A percentile compares a stretch with the other conserved stretches of the same genome.
Evolutionary conservation across 2,329 filamentous ascomycete genomes (phyloP).

Genomic region (Paracorniculantispora psalliotae): DNA sequence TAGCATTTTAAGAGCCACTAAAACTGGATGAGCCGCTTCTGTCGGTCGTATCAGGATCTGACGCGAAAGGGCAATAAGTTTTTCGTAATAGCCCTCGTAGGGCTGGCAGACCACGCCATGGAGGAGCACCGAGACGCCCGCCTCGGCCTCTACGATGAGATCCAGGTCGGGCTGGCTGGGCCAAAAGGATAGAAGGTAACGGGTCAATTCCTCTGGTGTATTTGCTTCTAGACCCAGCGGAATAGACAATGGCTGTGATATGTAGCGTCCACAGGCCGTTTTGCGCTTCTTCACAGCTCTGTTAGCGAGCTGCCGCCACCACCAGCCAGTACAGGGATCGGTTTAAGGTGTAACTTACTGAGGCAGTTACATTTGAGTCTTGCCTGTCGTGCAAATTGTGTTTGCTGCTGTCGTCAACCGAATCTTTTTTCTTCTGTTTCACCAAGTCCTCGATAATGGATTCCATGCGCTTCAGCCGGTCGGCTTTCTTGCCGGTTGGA

Average conservation of each 20-base stretch:
- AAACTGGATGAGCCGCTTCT: constrained; percentile 30
- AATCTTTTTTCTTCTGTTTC: not conserved
- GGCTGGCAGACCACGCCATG: constrained; percentile 33
- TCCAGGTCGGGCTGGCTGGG: constrained; percentile 34
- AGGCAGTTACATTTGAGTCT: not conserved
- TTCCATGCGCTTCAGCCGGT: not conserved
- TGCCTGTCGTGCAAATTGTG: not conserved
- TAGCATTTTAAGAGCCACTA: constrained; percentile 38
- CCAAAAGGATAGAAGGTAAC: constrained; percentile 32
- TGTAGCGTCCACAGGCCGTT: too few species aligned
- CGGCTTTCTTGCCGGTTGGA: not conserved
- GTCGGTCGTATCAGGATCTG: constrained; percentile 26
- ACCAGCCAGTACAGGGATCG: not conserved
- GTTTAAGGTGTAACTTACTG: not conserved
- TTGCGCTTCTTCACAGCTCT: not conserved
- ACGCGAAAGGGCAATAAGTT: constrained; percentile 21
- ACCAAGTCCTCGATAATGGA: not conserved
- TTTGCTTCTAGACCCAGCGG: not conserved
- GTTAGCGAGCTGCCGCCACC: not conserved
- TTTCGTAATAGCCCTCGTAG: constrained; percentile 20
- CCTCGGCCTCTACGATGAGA: constrained; percentile 27
- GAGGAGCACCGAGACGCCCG: constrained; percentile 27
- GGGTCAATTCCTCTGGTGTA: constrained; percentile 19
- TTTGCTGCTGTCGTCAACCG: not conserved
- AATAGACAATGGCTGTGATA: not conserved